Evolutionary conservation across 179 eudicot genomes (phyloP).

Genomic region (Camellia oleifera): DNA sequence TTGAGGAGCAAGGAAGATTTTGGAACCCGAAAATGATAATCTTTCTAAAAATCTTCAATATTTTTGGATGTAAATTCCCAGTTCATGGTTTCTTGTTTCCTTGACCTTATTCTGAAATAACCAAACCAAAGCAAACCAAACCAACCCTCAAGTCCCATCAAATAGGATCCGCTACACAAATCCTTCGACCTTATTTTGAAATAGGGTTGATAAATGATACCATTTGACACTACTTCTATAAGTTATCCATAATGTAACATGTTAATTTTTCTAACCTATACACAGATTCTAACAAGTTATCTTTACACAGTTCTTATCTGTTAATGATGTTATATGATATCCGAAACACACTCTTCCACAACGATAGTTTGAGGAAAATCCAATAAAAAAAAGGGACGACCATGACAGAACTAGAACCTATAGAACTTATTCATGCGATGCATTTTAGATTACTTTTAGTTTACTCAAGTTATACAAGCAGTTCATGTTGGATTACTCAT

Average conservation of each 20-base stretch:
- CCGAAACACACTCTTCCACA: no score
- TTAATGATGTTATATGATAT: not conserved
- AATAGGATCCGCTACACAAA: no score
- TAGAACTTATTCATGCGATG: no score
- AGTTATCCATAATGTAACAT: not conserved
- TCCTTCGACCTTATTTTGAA: not conserved
- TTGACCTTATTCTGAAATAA: not conserved
- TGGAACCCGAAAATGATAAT: constrained; percentile 37
- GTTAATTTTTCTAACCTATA: not conserved
- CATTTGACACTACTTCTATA: not conserved
- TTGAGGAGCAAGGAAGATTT: constrained; percentile 41
- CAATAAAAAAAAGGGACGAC: no score
- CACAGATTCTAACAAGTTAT: not conserved
- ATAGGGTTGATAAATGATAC: not conserved
- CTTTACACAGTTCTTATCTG: not conserved
- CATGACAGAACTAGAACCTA: no score
- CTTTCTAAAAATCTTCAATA: constrained; percentile 34
- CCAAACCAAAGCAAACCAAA: no score
- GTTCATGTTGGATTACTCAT: no score
- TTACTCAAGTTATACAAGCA: no score
- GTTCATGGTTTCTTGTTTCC: not conserved
- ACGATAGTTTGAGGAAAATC: no score
- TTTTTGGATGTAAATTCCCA: constrained; percentile 44
- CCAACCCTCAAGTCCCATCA: no score
- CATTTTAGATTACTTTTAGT: no score